Base-by-base conservation (phyloP, 108 stramenopile species). In the Skeletonema grethae region DNA sequence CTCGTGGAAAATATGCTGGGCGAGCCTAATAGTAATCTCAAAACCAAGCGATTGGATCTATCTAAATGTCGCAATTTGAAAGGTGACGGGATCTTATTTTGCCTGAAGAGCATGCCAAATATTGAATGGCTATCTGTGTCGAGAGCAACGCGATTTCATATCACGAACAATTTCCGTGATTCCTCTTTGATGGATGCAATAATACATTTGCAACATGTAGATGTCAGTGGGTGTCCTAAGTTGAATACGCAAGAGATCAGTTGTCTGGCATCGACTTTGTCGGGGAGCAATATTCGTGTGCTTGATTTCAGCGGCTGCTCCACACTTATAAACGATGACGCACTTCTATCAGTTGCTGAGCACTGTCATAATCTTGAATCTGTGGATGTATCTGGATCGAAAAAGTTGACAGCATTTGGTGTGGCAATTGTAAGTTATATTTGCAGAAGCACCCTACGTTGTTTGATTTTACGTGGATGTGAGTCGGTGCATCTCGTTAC, bases 341-440 rank as follows among this genome's bases (percentile, higher is more conserved):
- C 45, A 48, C 34, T 35, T 9, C 34, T 41, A 18, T 48, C 60
- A 8, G 45, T 48, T 61, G 60, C 60, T 48, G 39, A 45, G 34
- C 41, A 43, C 41, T 53, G 50, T 22, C 50, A 20, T 5, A 24
- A 53, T 24, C 30, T 67, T 2, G 25, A 67, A 31, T 24, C 28
- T 57, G 15, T 60, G 0, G 32, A 59, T 67, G 12, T 67, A 30
- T 57, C 66, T n/a, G 66, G 66, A 12, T 29, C 58, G 11, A 67
- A 32, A 25, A 67, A 67, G 57, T 15, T 67, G 22, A 67, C 66
- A 15, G 25, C 22, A 2, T 60, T 59, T 59, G 66, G 66, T 10
- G 25, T 67, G 29, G 66, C 56, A 57, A 24, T 67, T 13, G 29
- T 67, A 30, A 53, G 50, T 6, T 67, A 16, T 29, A 15, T 28